phyloP scores from a whole-genome alignment of 495 filamentous ascomycete genomes.

The Tuber aestivum region DNA sequence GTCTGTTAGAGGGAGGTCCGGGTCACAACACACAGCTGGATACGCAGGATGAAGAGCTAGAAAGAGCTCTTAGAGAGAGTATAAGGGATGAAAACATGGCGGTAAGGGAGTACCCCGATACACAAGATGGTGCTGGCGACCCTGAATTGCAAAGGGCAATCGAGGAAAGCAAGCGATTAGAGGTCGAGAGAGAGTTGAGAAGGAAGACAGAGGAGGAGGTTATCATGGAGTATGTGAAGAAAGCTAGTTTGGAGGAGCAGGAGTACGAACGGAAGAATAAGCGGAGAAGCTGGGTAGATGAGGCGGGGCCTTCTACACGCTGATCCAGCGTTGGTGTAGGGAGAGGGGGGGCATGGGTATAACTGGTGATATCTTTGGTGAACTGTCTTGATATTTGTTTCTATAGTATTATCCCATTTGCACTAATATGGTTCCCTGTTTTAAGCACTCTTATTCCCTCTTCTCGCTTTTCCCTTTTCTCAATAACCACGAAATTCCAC shows the following conservation, averaged over 20 bases:
- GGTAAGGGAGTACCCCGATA: background rate
- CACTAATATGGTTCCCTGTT: background rate
- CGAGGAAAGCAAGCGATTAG: constrained; percentile 30
- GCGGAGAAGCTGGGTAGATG: background rate
- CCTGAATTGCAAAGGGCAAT: constrained; percentile 38
- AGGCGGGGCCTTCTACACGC: background rate
- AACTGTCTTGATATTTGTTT: background rate
- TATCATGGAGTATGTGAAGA: constrained; percentile 70
- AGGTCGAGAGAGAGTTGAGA: constrained; percentile 45
- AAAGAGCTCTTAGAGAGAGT: constrained; percentile 47
- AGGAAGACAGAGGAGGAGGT: constrained; percentile 62
- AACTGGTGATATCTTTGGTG: background rate
- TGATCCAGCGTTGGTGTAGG: background rate
- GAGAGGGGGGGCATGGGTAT: background rate
- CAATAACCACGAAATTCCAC: background rate
- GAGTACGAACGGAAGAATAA: constrained; percentile 45
- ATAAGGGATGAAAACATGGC: constrained; percentile 26
- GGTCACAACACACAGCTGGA: constrained; percentile 7
- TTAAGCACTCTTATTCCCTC: background rate
- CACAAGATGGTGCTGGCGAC: constrained; percentile 13
- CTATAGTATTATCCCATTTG: background rate
- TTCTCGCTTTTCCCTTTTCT: background rate
- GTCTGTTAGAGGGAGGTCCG: constrained; percentile 47
- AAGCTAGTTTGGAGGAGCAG: constrained; percentile 66
- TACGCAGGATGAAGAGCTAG: constrained; percentile 49